Conservation (phyloP, 805 yeast species). For the Barnettozyma pratensis region DNA sequence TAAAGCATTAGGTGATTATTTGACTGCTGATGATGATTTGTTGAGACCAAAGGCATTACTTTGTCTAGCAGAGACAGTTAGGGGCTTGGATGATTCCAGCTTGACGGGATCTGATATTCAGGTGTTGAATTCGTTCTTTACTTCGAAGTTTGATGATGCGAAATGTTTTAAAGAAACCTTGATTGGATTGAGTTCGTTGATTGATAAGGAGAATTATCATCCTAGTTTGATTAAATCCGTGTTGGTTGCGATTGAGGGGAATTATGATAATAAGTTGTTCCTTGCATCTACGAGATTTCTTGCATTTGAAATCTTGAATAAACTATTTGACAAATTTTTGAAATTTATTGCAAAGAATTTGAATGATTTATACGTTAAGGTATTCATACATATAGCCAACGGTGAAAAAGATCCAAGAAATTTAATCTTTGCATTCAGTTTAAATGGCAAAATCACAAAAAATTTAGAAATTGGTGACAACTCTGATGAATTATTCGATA, state of each 20-base stretch:
- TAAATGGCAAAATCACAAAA: constrained; percentile 44
- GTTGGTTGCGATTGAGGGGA: constrained; percentile 31
- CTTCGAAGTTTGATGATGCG: constrained; percentile 64
- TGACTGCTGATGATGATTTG: constrained; percentile 54
- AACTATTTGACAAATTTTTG: constrained; percentile 28
- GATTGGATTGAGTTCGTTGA: constrained; percentile 47
- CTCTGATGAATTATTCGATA: constrained; percentile 74
- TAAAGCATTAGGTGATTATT: constrained; percentile 50
- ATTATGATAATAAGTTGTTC: constrained; percentile 51
- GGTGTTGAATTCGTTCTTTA: constrained; percentile 45
- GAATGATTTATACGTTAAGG: constrained; percentile 41
- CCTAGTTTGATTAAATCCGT: constrained; percentile 32
- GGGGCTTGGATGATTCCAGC: constrained; percentile 23
- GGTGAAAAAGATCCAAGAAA: constrained; percentile 97
- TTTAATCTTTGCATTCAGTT: constrained; percentile 59
- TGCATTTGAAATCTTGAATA: constrained; percentile 47
- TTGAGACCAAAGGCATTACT: constrained; percentile 45
- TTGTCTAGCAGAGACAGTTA: constrained; percentile 37
- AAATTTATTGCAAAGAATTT: constrained; percentile 15
- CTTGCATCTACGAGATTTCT: constrained; percentile 58
- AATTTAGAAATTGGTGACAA: constrained; percentile 33
- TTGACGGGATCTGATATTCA: constrained; percentile 35
- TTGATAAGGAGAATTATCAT: constrained; percentile 46
- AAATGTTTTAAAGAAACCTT: constrained; percentile 47
- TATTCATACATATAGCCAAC: constrained; percentile 63